These are phyloP conservation scores for Aureococcus anophagefferens DNA, from an alignment of 108 stramenopile species.

Conservation along the genomic window DNA sequence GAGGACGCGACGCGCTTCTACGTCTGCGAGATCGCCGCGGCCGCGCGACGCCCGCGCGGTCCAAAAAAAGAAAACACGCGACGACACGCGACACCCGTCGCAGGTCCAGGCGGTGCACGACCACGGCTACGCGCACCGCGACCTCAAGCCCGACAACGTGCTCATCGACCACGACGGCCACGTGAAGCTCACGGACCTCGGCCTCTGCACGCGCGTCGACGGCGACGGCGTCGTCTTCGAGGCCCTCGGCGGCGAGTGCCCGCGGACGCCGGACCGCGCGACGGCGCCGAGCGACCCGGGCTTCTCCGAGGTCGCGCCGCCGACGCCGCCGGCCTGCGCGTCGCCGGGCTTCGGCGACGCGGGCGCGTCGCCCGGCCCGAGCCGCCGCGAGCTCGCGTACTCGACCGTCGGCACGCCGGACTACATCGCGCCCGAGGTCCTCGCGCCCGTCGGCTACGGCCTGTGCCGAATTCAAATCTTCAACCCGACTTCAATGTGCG, in stretches of 20 bases:
- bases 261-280: not conserved
- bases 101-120: slow-evolving; percentile 75
- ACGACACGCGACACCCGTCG: slow-evolving; percentile 4
- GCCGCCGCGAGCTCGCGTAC: slow-evolving; percentile 84
- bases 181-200: slow-evolving; percentile 96
- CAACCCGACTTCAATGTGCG: no score
- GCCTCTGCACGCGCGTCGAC: slow-evolving; percentile 95
- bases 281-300: no score
- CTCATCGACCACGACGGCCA: slow-evolving; percentile 94
- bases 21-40: slow-evolving; percentile 93
- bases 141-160: slow-evolving; percentile 99
- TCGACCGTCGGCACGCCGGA: slow-evolving; percentile 98
- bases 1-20: slow-evolving; percentile 84
- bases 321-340: slow-evolving; percentile 1
- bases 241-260: not conserved
- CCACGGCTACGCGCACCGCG: slow-evolving; percentile 88
- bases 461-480: no score
- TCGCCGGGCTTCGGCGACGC: slow-evolving; percentile 12
- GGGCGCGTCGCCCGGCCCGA: slow-evolving; percentile 39
- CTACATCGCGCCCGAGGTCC: slow-evolving; percentile 98
- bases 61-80: slow-evolving; percentile 15
- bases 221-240: slow-evolving; percentile 16
- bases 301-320: not conserved
- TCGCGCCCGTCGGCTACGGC: slow-evolving; percentile 82
- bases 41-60: no score